A percentile compares a stretch with the other conserved stretches of the same genome.
phyloP scores from a whole-genome alignment of 1,284 basidiomycete genomes.

The Apiotrichum domesticum region DNA sequence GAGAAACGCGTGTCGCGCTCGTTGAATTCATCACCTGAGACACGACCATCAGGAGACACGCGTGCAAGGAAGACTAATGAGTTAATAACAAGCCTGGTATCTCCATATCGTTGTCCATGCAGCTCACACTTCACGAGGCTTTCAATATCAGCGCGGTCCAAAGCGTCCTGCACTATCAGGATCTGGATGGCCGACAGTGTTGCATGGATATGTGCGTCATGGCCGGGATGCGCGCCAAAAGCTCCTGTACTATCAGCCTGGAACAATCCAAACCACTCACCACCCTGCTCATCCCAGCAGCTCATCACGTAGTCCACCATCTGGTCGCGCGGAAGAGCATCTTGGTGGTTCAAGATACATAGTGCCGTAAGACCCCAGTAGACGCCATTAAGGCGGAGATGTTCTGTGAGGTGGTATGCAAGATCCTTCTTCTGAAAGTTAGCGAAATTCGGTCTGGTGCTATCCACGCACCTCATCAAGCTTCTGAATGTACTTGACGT shows the following conservation, averaged over 20 bases:
- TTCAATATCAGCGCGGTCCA: conserved; percentile 61
- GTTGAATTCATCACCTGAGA: conserved; percentile 83
- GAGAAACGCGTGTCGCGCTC: conserved; percentile 89
- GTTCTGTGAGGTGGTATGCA: conserved; percentile 87
- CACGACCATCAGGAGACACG: conserved; percentile 73
- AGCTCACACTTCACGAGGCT: conserved; percentile 68
- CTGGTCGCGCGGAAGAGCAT: conserved; percentile 72
- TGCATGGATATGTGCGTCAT: conserved; percentile 83
- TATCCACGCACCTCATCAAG: conserved; percentile 56
- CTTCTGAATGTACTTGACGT: conserved; percentile 67
- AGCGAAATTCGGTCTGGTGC: not conserved
- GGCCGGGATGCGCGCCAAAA: conserved; percentile 85
- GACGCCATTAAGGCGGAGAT: conserved; percentile 89
- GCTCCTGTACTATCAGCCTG: conserved; percentile 56
- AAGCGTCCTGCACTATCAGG: conserved; percentile 73
- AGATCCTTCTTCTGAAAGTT: conserved; percentile 66
- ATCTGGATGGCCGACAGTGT: conserved; percentile 92
- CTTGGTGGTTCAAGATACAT: conserved; percentile 67
- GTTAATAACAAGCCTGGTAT: not conserved
- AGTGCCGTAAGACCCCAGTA: conserved; percentile 95
- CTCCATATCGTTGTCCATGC: not conserved
- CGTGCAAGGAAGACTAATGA: conserved; percentile 69
- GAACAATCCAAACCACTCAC: conserved; percentile 48
- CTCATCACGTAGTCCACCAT: conserved; percentile 85
- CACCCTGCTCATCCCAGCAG: conserved; percentile 87